Evolutionary conservation across 2,329 filamentous ascomycete species (phyloP).

Genomic region (Paraphoma sp.): DNA sequence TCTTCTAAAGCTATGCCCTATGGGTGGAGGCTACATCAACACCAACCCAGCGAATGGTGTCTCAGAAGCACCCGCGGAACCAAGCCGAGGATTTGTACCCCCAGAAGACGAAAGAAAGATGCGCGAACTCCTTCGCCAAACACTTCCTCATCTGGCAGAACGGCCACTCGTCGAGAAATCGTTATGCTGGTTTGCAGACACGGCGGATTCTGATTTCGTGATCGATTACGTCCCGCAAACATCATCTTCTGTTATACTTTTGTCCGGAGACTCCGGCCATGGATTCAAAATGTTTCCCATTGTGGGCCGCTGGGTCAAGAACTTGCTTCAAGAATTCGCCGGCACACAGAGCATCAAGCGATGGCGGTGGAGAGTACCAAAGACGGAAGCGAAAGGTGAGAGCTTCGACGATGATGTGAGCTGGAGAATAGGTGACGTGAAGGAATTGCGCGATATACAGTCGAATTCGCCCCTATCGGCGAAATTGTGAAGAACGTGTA

Average conservation of each 20-base stretch:
- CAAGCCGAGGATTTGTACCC: constrained; percentile 57
- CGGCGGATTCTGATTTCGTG: constrained; percentile 65
- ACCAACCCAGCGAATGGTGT: constrained; percentile 53
- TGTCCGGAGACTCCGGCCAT: constrained; percentile 67
- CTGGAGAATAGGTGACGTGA: constrained; percentile 53
- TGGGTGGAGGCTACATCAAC: constrained; percentile 64
- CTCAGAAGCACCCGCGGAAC: constrained; percentile 49
- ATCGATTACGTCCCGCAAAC: constrained; percentile 65
- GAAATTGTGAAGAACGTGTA: constrained; percentile 16
- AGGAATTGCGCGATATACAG: constrained; percentile 28
- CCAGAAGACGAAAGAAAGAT: constrained; percentile 60
- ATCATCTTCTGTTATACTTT: constrained; percentile 55
- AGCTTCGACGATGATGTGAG: constrained; percentile 56
- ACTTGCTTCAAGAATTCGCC: constrained; percentile 51
- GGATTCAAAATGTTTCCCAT: constrained; percentile 69
- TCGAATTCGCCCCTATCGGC: constrained; percentile 12
- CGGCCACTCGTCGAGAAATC: constrained; percentile 63
- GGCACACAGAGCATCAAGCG: constrained; percentile 53
- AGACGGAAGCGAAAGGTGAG: constrained; percentile 29
- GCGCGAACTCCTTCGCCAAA: constrained; percentile 58
- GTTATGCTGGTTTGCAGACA: constrained; percentile 71
- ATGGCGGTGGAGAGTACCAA: constrained; percentile 61
- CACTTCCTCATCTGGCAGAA: constrained; percentile 60
- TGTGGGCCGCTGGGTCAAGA: constrained; percentile 61
- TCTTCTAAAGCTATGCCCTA: constrained; percentile 66